A percentile compares a stretch with the other conserved stretches of the same genome.
These are phyloP conservation scores for Ramicandelaber brevisporus DNA, from an alignment of 192 early-diverging fungal genomes.

Conservation along the genomic window DNA sequence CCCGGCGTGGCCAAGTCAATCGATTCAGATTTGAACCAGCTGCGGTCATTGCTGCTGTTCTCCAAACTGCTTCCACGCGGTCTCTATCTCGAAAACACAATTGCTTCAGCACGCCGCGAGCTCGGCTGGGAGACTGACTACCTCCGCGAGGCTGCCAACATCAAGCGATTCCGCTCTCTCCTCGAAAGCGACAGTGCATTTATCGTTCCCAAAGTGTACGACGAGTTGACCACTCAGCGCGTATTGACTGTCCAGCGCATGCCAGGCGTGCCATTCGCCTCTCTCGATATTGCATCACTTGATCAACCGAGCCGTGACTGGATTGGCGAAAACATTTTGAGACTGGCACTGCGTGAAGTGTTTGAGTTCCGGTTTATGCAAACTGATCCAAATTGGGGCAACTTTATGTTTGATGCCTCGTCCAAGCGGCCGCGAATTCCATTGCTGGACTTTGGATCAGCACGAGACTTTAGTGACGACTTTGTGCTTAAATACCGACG, in stretches of 20 bases:
- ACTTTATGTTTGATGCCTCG: constrained; percentile 69
- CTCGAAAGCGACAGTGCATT: constrained; percentile 29
- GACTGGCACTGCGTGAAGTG: constrained; percentile 67
- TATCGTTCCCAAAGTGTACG: constrained; percentile 47
- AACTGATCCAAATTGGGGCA: constrained; percentile 98
- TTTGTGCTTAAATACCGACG: constrained; percentile 58
- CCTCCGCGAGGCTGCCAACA: constrained; percentile 51
- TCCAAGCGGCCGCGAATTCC: constrained; percentile 48
- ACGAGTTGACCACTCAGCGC: constrained; percentile 34
- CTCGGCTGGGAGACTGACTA: constrained; percentile 91
- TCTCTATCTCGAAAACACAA: constrained; percentile 89
- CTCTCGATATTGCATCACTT: constrained; percentile 23
- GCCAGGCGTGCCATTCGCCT: constrained; percentile 38
- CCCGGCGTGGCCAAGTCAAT: constrained; percentile 78
- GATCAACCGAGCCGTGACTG: constrained; percentile 25
- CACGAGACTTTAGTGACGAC: constrained; percentile 39
- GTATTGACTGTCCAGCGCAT: constrained; percentile 64
- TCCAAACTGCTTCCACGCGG: constrained; percentile 71
- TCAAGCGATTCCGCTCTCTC: constrained; percentile 35
- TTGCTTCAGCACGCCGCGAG: constrained; percentile 68
- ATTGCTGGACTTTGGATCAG: constrained; percentile 88
- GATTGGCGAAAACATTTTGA: constrained; percentile 49
- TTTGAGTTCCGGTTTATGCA: constrained; percentile 94
- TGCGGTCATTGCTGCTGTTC: constrained; percentile 53
- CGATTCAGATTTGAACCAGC: constrained; percentile 63